phyloP scores from a whole-genome alignment of 768 basidiomycete species.

The Tulasnella sp. region DNA sequence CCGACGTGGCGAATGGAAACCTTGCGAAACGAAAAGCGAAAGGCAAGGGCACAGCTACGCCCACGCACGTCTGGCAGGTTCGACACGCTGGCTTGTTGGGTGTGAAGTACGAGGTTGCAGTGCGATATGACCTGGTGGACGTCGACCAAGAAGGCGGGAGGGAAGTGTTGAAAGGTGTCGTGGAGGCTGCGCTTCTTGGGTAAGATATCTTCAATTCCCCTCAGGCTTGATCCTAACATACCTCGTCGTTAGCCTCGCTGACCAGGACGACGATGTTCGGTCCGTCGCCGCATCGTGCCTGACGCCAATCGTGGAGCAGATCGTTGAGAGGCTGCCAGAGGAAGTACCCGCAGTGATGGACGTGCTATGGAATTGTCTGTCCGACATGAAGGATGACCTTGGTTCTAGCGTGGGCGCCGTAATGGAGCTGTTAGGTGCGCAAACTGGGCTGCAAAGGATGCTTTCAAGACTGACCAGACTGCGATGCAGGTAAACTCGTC shows the following conservation, averaged over 20 bases:
- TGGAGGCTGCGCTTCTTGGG: constrained; percentile 90
- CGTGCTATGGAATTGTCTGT: constrained; percentile 86
- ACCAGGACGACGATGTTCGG: constrained; percentile 93
- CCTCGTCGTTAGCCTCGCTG: constrained; percentile 58
- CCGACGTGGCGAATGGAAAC: constrained; percentile 17
- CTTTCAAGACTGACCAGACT: not conserved
- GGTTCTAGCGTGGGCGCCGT: constrained; percentile 95
- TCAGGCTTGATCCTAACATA: not conserved
- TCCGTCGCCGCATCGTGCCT: constrained; percentile 91
- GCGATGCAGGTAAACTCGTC: constrained; percentile 64
- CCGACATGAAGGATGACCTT: constrained; percentile 92
- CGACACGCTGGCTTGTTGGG: constrained; percentile 96
- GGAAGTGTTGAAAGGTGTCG: constrained; percentile 69
- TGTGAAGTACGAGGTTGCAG: constrained; percentile 97
- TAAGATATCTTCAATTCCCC: constrained; percentile 39
- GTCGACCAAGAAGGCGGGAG: constrained; percentile 44
- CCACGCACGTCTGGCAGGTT: constrained; percentile 80
- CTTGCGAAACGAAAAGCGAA: constrained; percentile 24
- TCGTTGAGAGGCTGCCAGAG: constrained; percentile 70
- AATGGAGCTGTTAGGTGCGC: constrained; percentile 91
- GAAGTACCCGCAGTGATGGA: constrained; percentile 69
- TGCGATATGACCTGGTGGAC: constrained; percentile 76
- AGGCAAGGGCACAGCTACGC: constrained; percentile 37
- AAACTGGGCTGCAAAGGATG: not conserved
- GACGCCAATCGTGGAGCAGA: constrained; percentile 74